Evolutionary conservation across 257 asterid genomes (phyloP), one percentile per base, ranked within the genome.

Genomic region (Nicotiana tabacum): DNA sequence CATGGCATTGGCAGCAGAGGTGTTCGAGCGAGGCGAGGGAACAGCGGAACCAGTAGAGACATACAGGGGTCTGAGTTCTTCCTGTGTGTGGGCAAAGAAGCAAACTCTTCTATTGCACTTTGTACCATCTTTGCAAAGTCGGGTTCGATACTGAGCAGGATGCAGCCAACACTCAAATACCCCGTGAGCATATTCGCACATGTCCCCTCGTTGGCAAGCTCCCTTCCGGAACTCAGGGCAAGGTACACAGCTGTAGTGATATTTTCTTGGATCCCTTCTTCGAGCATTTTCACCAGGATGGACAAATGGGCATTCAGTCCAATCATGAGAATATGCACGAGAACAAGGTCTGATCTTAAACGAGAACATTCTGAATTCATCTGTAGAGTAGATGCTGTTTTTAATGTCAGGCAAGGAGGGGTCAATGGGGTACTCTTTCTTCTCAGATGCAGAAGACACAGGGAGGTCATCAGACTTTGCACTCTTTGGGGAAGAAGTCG

Each of bases 241-340:
- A 0, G 97, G 95, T 5, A 92, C 97, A 32, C 95, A 92, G 86
- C 98, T 92, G 78, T 95, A 95, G 78, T 92, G 97, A 65, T 83
- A 91, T 85, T 90, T 93, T 83, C 98, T 86, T 0, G 98, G 98
- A 81, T 93, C 98, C 85, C 97, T 85, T 79, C 98, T 83, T 46
- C 98, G 88, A 33, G 98, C 98, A 82, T 93, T 95, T 87, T 95
- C 98, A 7, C 98, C 97, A 0, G 98, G 97, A 87, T 95, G 98
- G 57, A 91, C 98, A 80, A 95, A 95, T 0, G 98, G 98, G 88
- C 98, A 95, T 81, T 95, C 98, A 0, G 98, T 95, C 98, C 98
- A 95, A 82, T 93, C 98, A 46, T 95, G 98, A 5, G 98, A 92
- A 87, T 93, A 93, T 80, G 98, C 97, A 32, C 97, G 93, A 2